Base-by-base conservation (phyloP, 495 filamentous ascomycete genomes). In the Physcia stellaris region DNA sequence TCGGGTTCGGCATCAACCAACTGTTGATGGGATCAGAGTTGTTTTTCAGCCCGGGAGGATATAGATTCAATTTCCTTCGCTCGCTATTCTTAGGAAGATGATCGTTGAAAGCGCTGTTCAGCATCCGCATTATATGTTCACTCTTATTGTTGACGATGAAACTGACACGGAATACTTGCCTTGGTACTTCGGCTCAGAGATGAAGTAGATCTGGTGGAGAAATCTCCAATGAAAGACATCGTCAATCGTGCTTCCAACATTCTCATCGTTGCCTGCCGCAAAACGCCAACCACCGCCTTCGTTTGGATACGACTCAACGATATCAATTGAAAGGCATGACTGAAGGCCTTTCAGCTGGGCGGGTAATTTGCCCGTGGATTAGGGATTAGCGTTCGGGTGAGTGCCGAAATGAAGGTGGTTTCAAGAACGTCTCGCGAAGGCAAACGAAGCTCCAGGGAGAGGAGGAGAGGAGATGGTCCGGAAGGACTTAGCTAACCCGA, bases 271-370 rank as follows among this genome's bases (percentile, higher is more conserved):
- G 1, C 55, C 57, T 4, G 24, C 33, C 2, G 69, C 66, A 44
- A 72, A 73, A 27, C 51, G 45, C 68, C 68, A 72, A 37, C 67
- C 68, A 17, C 64, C 59, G 24, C 65, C 57, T 16, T 59, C 66
- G 65, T 79, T 71, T 43, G 70, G 68, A 48, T 84, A 71, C 62
- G 78, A 79, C 47, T 83, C 79, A 4, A 87, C 78, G n/a, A 70
- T 59, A 2, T 77, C 79, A 40, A 77, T 68, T 13, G 76, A 68
- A 32, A 93, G 71, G 21, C 83, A 64, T 9, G 74, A 62, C 34
- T 81, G 73, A 0, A 93, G 66, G 10, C 84, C 83, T 60, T 90
- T 90, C 33, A 94, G 67, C 29, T 78, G 65, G 33, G 79, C 75
- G 3, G 72, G 69, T 37, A 86, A n/a, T n/a, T n/a, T n/a, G n/a